Evolutionary conservation across 2,329 filamentous ascomycete species (phyloP), one percentile per base, ranked within the genome.

Genomic region (Botrytis fragariae): DNA sequence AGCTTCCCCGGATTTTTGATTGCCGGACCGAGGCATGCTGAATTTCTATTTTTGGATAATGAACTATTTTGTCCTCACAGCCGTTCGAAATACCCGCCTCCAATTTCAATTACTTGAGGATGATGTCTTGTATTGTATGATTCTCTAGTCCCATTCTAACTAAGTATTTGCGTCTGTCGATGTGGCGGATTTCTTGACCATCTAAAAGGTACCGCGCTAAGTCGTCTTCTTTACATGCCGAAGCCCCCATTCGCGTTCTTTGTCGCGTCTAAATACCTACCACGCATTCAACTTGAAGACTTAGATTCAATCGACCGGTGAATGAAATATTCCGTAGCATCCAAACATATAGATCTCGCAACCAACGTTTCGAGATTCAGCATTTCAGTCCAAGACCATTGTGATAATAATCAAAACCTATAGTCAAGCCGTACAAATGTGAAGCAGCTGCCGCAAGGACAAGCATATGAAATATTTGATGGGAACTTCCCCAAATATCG

Each of bases 381-480:
- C 78, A 80, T 69, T 77, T 75, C n/a, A 77, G 62, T 6, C 77
- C 76, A 42, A 76, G 73, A 32, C 60, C 82, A 72, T 86, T 88
- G 82, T 97, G 94, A 79, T 93, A 90, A 80, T 93, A 91, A 82
- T 97, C 93, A 83, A 98, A 97, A 6, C 95, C 95, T 82, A 90
- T 92, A 44, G 93, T 81, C 83, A 98, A 87, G 67, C 93, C 95
- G 70, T 90, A 90, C 74, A 98, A 85, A 84, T 99, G 96, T 37
- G 92, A 88, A 1, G 88, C 87, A 0, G 94, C 95, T 0, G 96
- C 96, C 74, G 94, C 82, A 25, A 98, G 85, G 42, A 99, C 95
- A 76, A 96, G 87, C 57, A 97, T 85, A 84, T 99, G 96, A 82
- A 99, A 99, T 76, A 99, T 92, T 84, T 99, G 96, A 83, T 99